These are phyloP conservation scores for Urostyla sp. DNA, from an alignment of 73 alveolate genomes.

Conservation along the genomic window DNA sequence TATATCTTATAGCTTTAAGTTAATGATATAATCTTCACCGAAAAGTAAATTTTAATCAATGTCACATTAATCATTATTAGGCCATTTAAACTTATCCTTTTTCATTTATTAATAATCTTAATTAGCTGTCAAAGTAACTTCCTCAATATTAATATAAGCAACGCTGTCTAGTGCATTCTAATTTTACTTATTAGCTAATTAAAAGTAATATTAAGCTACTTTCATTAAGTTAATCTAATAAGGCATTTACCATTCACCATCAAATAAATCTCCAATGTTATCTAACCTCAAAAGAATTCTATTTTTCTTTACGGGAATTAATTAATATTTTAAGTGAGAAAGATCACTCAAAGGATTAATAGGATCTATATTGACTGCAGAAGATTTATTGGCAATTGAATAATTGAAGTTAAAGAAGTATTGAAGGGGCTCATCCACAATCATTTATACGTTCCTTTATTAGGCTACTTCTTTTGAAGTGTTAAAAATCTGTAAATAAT, in stretches of 20 bases:
- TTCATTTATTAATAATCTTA: not conserved
- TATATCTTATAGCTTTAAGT: too few species aligned
- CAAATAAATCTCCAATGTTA: not conserved
- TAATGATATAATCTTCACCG: too few species aligned
- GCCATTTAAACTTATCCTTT: slow-evolving; percentile 13
- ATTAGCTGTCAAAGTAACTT: not conserved
- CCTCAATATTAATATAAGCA: not conserved
- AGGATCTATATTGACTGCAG: too few species aligned
- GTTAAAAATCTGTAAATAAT: not conserved
- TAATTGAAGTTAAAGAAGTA: slow-evolving; percentile 20
- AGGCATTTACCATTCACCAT: too few species aligned
- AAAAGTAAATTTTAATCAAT: too few species aligned
- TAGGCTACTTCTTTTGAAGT: not conserved
- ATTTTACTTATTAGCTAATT: not conserved
- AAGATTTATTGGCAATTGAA: not conserved
- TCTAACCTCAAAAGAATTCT: not conserved
- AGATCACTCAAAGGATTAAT: too few species aligned
- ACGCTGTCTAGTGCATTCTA: not conserved
- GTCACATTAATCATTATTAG: too few species aligned
- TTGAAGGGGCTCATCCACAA: slow-evolving; percentile 25
- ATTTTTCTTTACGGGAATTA: not conserved
- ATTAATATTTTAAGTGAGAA: not conserved
- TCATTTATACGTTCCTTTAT: not conserved
- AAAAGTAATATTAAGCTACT: too few species aligned
- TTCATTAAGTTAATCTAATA: too few species aligned